phyloP scores from a whole-genome alignment of 192 early-diverging fungal species.

The Chytriomyces hyalinus region DNA sequence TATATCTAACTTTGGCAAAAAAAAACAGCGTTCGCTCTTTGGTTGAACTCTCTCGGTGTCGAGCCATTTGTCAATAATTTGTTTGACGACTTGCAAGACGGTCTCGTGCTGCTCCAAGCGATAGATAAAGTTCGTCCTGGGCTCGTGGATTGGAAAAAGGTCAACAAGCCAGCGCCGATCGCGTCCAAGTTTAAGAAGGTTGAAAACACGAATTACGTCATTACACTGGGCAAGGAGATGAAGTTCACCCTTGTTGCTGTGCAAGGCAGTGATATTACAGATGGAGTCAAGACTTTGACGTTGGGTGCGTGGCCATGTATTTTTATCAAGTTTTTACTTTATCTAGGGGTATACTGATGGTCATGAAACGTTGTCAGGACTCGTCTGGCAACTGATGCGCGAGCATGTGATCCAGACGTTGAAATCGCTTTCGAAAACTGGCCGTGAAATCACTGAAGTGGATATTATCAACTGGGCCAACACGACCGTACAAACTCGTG shows the following conservation, averaged over 20 bases:
- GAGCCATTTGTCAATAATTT: conserved; percentile 98
- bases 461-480: conserved; percentile 98
- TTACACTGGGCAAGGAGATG: conserved; percentile 82
- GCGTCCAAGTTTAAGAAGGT: conserved; percentile 94
- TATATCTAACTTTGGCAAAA: background rate
- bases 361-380: conserved; percentile 20
- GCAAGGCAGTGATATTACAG: conserved; percentile 92
- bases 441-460: conserved; percentile 83
- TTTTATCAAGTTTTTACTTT: background rate
- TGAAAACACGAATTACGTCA: conserved; percentile 95
- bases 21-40: conserved; percentile 83
- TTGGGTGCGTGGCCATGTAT: conserved; percentile 55
- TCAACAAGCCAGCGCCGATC: conserved; percentile 73
- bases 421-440: conserved; percentile 79
- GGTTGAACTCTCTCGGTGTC: conserved; percentile 97
- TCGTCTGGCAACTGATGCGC: conserved; percentile 99
- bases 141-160: conserved; percentile 90
- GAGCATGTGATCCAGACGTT: conserved; percentile 94
- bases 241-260: conserved; percentile 94
- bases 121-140: conserved; percentile 93
- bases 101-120: conserved; percentile 89
- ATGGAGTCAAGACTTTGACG: conserved; percentile 87
- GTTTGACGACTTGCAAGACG: conserved; percentile 94
- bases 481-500: conserved; percentile 65
- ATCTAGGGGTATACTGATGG: background rate